phyloP scores from a whole-genome alignment of 2,329 filamentous ascomycete species.

The Aspergillus hortae region DNA sequence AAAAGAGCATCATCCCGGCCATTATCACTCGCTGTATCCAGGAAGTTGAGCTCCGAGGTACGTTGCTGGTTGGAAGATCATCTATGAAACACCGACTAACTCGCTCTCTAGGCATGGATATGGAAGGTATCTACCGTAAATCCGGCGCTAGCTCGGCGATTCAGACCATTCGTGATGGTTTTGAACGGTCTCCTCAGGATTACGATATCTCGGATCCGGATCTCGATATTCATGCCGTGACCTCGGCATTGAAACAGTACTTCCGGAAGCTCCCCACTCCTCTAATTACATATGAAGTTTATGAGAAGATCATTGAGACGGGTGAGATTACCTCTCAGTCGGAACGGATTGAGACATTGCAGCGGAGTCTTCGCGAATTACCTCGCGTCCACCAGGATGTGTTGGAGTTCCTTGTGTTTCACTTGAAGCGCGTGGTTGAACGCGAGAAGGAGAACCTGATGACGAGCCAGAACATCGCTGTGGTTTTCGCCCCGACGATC shows the following conservation, averaged over 20 bases:
- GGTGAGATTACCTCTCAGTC: slow-evolving; percentile 60
- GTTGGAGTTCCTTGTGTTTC: slow-evolving; percentile 90
- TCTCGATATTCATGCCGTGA: slow-evolving; percentile 93
- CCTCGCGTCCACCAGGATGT: slow-evolving; percentile 83
- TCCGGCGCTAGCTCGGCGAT: slow-evolving; percentile 90
- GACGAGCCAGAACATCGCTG: slow-evolving; percentile 92
- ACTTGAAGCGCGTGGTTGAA: slow-evolving; percentile 80
- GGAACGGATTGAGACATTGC: slow-evolving; percentile 68
- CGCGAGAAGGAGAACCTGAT: slow-evolving; percentile 87
- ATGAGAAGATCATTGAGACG: slow-evolving; percentile 77
- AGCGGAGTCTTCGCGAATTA: slow-evolving; percentile 70
- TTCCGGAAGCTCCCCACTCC: slow-evolving; percentile 90
- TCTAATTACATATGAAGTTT: slow-evolving; percentile 86
- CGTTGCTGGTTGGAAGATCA: slow-evolving; percentile 11
- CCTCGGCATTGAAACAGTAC: slow-evolving; percentile 94
- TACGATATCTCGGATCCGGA: slow-evolving; percentile 92
- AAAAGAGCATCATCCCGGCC: slow-evolving; percentile 82
- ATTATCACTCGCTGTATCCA: slow-evolving; percentile 93
- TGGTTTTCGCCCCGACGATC: slow-evolving; percentile 96
- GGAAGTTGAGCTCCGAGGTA: slow-evolving; percentile 86
- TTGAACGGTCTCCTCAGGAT: slow-evolving; percentile 71
- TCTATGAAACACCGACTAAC: slow-evolving; percentile 11
- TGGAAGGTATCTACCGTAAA: slow-evolving; percentile 97
- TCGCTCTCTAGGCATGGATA: slow-evolving; percentile 65
- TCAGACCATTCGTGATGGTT: slow-evolving; percentile 84